Percentiles rank a stretch among this genome's conserved stretches.
Conservation (phyloP, 2,329 filamentous ascomycete genomes). For the Sporothrix euskadiensis region DNA sequence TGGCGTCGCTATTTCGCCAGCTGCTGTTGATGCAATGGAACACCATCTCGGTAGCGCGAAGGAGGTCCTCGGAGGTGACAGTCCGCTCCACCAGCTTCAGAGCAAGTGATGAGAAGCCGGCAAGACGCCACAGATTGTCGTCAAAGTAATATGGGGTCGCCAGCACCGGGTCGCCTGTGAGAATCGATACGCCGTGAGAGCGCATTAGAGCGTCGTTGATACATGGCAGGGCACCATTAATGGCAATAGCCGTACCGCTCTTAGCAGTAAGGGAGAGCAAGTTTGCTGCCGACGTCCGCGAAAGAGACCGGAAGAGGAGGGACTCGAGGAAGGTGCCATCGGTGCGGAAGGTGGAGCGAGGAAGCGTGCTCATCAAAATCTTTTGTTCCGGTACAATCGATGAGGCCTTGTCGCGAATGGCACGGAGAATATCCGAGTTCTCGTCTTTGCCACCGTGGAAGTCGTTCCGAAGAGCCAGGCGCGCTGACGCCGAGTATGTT, state of each 20-base stretch:
- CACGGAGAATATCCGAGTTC: conserved; percentile 84
- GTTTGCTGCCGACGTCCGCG: conserved; percentile 66
- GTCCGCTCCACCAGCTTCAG: conserved; percentile 82
- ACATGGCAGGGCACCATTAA: conserved; percentile 84
- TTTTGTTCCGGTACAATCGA: conserved; percentile 77
- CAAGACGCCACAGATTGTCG: conserved; percentile 87
- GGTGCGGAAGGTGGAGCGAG: conserved; percentile 76
- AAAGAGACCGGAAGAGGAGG: conserved; percentile 73
- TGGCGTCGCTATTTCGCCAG: conserved; percentile 97
- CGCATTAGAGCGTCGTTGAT: conserved; percentile 87
- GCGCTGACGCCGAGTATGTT: conserved; percentile 90
- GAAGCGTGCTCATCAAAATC: conserved; percentile 79
- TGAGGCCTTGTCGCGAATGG: conserved; percentile 83
- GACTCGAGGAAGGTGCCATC: conserved; percentile 78
- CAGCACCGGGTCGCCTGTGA: conserved; percentile 81
- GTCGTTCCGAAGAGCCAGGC: conserved; percentile 88
- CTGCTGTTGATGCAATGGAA: conserved; percentile 84
- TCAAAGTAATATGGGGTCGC: conserved; percentile 81
- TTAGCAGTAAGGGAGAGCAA: conserved; percentile 69
- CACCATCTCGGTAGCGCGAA: conserved; percentile 77
- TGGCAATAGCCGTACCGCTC: conserved; percentile 74
- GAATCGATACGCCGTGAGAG: conserved; percentile 74
- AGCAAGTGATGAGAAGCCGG: conserved; percentile 84
- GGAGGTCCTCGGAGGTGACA: conserved; percentile 65
- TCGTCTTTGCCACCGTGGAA: conserved; percentile 88